phyloP scores from a whole-genome alignment of 805 yeast species.

The Candida railenensis region DNA sequence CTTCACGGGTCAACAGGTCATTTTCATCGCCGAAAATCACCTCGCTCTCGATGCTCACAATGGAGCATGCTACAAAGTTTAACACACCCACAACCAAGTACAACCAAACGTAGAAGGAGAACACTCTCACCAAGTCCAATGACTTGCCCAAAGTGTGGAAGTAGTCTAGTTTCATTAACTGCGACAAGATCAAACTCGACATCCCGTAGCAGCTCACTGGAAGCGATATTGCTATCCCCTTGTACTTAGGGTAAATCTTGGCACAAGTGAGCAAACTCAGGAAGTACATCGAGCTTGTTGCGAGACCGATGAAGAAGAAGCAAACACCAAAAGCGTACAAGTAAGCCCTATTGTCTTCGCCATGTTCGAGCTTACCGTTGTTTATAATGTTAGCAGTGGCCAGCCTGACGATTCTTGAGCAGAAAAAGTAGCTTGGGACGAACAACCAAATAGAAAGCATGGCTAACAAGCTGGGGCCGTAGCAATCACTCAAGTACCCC shows the following conservation, averaged over 20 bases:
- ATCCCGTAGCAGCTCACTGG: slow-evolving; percentile 90
- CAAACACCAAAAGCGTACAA: slow-evolving; percentile 39
- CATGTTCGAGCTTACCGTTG: too few relatives aligned
- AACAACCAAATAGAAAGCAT: slow-evolving; percentile 58
- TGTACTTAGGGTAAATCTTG: slow-evolving; percentile 71
- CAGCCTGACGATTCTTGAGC: slow-evolving; percentile 34
- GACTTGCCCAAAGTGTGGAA: slow-evolving; percentile 23
- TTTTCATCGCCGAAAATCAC: slow-evolving; percentile 14
- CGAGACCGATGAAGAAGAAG: slow-evolving; percentile 63
- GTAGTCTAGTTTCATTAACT: slow-evolving; percentile 45
- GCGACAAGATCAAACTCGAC: slow-evolving; percentile 75
- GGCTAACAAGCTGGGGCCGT: slow-evolving; percentile 76
- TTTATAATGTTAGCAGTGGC: too few relatives aligned
- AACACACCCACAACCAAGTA: slow-evolving; percentile 57
- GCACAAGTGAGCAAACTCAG: slow-evolving; percentile 79
- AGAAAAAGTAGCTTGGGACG: slow-evolving; percentile 64
- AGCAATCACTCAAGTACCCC: slow-evolving; percentile 82
- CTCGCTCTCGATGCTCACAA: slow-evolving; percentile 59
- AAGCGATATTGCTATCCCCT: slow-evolving; percentile 78
- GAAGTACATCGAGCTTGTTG: slow-evolving; percentile 72
- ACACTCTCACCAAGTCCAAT: slow-evolving; percentile 52
- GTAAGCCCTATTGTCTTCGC: too few relatives aligned
- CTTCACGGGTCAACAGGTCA: slow-evolving; percentile 23
- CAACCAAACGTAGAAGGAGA: slow-evolving; percentile 48
- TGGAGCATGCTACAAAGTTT: slow-evolving; percentile 63